Evolutionary conservation across 768 basidiomycete genomes (phyloP), one percentile per base, ranked within the genome.

Genomic region (Scleroderma bovista): DNA sequence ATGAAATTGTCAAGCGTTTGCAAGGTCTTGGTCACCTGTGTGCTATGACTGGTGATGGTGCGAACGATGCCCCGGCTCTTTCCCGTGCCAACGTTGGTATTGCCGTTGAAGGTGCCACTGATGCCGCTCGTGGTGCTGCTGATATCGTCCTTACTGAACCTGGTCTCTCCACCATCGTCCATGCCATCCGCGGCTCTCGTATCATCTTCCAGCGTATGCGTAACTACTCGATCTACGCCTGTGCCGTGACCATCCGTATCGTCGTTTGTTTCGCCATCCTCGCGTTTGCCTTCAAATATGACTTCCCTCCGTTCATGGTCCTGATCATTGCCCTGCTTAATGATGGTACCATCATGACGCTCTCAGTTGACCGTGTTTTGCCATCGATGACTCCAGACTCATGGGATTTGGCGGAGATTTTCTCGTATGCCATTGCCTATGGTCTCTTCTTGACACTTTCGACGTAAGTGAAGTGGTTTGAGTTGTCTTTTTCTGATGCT

Each of bases 301-400:
- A 96, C 71, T 98, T 98, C 92, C 95, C 95, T 57, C 93, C 95
- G 12, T 98, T 98, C 83, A 98, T 97, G 95, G 84, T 98, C 59
- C 87, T 98, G 68, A 91, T 97, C 69, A 93, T 98, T 57, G 95
- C 95, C 51, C 79, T 97, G 33, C 75, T 96, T 59, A 98, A 98
- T 70, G 95, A 98, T 66, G 95, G 95, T 66, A 97, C 95, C 55
- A 97, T 98, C 79, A 96, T 98, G 93, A 98, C 95, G 7, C 78
- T 97, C 51, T 91, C 88, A 6, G 86, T 95, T 38, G 95, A 98
- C 69, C 90, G 95, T 65, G 95, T 97, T 49, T 71, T 98, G 58
- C 95, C 95, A 19, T 93, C 91, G 33, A 84, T 75, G 71, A 86
- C 87, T 13, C 95, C 95, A 3, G 94, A 98, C 68, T 84, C 84